Base-by-base conservation (phyloP, 345 rosid genomes). In the Citrus mangshanensis region DNA sequence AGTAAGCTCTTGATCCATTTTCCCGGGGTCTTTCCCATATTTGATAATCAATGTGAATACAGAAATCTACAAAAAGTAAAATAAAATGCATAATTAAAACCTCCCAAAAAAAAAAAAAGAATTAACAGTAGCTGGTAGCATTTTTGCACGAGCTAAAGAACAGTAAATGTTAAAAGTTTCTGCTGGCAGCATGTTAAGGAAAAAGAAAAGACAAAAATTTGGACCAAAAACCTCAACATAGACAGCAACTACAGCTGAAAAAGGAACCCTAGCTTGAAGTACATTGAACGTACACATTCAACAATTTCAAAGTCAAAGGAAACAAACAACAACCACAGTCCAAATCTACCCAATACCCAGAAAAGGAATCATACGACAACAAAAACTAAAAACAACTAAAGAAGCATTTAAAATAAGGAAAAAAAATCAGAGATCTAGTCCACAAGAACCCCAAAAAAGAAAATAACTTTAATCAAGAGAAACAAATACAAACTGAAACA, bases 11-110 rank as follows among this genome's bases (percentile, higher is more conserved):
- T 93, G 78, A 93, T 81, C 98, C 97, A 93, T 86, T 91, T 92
- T 77, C 90, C 93, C 30, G 94, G 91, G 55, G 93, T 88, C 84
- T 88, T 93, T 54, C 94, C 94, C 98, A 93, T 93, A 30, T 77
- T 77, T n/a, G 55, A 7, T 28, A 61, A 34, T 32, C 55, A 51
- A 79, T 5, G 63, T 65, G 54, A 73, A 72, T 21, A 22, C 32
- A 75, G 38, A 82, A 75, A 85, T 70, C 82, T 80, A 66, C 80
- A 18, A 8, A 24, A 72, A 55, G 4, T 38, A 40, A 12, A 42
- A 42, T 10, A 42, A 42, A 42, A 60, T 67, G 54, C 62, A 54
- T 51, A 73, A 70, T 24, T n/a, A 49, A 66, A 58, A 46, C 32
- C 25, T 54, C 65, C 25, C 5, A 4, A 4, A 25, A 2, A 16